Evolutionary conservation across 2,329 filamentous ascomycete species (phyloP).

Genomic region (Acephala macrosclerotiorum): DNA sequence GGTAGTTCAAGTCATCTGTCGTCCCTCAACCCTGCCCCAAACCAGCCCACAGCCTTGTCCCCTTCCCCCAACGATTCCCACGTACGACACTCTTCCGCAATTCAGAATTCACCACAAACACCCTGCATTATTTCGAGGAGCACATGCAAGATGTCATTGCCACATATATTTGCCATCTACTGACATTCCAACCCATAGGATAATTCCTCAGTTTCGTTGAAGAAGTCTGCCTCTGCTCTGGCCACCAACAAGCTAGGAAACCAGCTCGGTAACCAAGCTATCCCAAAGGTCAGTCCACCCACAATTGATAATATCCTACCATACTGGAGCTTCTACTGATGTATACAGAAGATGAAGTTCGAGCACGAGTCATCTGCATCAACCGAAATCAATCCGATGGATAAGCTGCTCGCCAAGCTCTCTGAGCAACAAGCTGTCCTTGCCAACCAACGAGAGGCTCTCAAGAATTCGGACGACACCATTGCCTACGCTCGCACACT

Average conservation of each 20-base stretch:
- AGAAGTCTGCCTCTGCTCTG: constrained; percentile 52
- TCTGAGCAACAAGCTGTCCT: constrained; percentile 73
- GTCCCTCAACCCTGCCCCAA: not conserved
- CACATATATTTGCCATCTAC: constrained; percentile 13
- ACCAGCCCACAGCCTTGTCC: not conserved
- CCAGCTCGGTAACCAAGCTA: constrained; percentile 61
- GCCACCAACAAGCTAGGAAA: constrained; percentile 63
- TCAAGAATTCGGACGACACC: constrained; percentile 48
- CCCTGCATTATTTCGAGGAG: not conserved
- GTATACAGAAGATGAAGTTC: constrained; percentile 55
- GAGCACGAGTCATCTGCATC: constrained; percentile 51
- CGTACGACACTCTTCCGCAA: not conserved
- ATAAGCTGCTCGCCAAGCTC: constrained; percentile 76
- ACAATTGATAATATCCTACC: constrained; percentile 9
- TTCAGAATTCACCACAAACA: not conserved
- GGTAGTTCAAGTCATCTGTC: not conserved
- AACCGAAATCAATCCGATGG: constrained; percentile 63
- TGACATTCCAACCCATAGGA: constrained; percentile 34
- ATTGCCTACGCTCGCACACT: constrained; percentile 41
- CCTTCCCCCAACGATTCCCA: not conserved
- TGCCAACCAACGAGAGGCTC: constrained; percentile 63
- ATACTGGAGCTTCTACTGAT: constrained; percentile 35
- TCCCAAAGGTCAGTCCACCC: constrained; percentile 55
- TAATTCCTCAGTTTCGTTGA: constrained; percentile 36
- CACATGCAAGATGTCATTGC: not conserved